Percentiles rank a stretch among this genome's conserved stretches.
Evolutionary conservation across 2,329 filamentous ascomycete species (phyloP).

Genomic region (Trichoderma lentiforme): DNA sequence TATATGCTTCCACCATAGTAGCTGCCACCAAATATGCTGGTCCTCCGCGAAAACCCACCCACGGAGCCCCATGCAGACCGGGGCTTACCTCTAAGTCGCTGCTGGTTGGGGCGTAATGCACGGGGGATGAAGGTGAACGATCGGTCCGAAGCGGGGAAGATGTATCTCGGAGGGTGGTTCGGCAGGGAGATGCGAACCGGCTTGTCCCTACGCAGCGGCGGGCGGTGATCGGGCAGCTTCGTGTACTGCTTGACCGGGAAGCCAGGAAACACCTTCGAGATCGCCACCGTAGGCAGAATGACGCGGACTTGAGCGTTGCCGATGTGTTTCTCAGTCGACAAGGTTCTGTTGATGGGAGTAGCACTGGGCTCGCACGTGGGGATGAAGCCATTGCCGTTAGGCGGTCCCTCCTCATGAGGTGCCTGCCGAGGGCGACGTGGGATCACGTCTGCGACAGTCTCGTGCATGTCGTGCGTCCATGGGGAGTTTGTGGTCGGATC

Average conservation of each 20-base stretch:
- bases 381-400: slow-evolving; percentile 54
- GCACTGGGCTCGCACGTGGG: slow-evolving; percentile 57
- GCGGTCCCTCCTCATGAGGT: slow-evolving; percentile 46
- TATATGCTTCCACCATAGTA: slow-evolving; percentile 76
- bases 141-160: slow-evolving; percentile 83
- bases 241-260: slow-evolving; percentile 88
- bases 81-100: slow-evolving; percentile 68
- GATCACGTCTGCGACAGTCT: slow-evolving; percentile 54
- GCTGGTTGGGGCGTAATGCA: slow-evolving; percentile 88
- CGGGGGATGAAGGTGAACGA: slow-evolving; percentile 98
- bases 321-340: slow-evolving; percentile 79
- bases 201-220: slow-evolving; percentile 90
- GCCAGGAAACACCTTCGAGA: slow-evolving; percentile 67
- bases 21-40: slow-evolving; percentile 74
- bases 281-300: slow-evolving; percentile 71
- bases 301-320: slow-evolving; percentile 85
- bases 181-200: slow-evolving; percentile 92
- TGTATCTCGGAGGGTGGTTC: slow-evolving; percentile 73
- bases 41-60: slow-evolving; percentile 68
- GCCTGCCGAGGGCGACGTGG: slow-evolving; percentile 42
- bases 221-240: slow-evolving; percentile 88
- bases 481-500: slow-evolving; percentile 67
- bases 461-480: slow-evolving; percentile 96
- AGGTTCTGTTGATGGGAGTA: slow-evolving; percentile 67
- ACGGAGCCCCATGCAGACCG: slow-evolving; percentile 67